Evolutionary conservation across 495 filamentous ascomycete genomes (phyloP).

Genomic region (Beverwykella pulmonaria): DNA sequence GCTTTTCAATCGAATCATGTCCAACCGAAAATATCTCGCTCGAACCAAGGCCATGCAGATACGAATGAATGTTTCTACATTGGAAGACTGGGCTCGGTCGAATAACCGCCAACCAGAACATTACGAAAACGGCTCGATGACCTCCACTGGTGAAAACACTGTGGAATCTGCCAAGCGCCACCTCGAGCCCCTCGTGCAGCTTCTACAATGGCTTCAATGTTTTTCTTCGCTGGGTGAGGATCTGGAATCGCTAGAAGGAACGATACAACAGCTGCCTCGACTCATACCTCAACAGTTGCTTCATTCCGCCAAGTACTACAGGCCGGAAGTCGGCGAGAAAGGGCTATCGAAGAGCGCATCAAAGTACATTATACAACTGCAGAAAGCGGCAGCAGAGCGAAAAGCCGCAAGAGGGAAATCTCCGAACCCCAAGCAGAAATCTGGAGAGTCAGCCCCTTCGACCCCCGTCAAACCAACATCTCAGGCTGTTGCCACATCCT

Average conservation of each 20-base stretch:
- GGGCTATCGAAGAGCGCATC: constrained; percentile 80
- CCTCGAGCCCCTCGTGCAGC: constrained; percentile 86
- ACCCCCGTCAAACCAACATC: constrained; percentile 27
- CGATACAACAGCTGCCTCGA: constrained; percentile 81
- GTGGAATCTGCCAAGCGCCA: constrained; percentile 81
- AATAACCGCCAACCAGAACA: constrained; percentile 96
- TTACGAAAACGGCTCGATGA: constrained; percentile 88
- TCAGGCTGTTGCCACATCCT: constrained; percentile 22
- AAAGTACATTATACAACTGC: constrained; percentile 81
- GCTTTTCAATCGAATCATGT: constrained; percentile 97
- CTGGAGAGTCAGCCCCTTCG: constrained; percentile 26
- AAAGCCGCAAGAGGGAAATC: constrained; percentile 42
- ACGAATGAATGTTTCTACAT: constrained; percentile 92
- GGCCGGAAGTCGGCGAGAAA: constrained; percentile 94
- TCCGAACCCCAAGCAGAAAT: constrained; percentile 25
- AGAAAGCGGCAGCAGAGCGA: constrained; percentile 67
- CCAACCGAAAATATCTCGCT: constrained; percentile 89
- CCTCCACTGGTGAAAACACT: constrained; percentile 81
- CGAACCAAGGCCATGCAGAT: constrained; percentile 99
- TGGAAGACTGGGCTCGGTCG: constrained; percentile 93
- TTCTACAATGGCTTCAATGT: constrained; percentile 97
- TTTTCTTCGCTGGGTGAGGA: constrained; percentile 97
- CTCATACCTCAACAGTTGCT: constrained; percentile 88
- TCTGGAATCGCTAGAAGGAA: constrained; percentile 78
- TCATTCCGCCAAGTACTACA: constrained; percentile 88